phyloP scores from a whole-genome alignment of 306 rosid species.

The Dicorynia guianensis region DNA sequence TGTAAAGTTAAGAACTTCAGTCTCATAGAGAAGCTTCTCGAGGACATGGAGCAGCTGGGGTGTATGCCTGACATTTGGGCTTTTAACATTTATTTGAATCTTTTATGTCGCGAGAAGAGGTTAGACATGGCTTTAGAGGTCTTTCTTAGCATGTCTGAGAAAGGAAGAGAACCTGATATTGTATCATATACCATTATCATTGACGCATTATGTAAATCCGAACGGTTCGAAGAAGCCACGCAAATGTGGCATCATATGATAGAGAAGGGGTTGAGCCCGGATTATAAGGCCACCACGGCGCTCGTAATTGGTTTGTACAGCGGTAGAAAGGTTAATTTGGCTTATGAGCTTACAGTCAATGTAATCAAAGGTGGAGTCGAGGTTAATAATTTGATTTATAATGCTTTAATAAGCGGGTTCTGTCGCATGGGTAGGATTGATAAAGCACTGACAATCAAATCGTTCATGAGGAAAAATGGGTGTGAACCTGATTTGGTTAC shows the following conservation, averaged over 20 bases:
- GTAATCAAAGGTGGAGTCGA: constrained; percentile 60
- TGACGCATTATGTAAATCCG: constrained; percentile 71
- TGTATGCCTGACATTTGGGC: constrained; percentile 88
- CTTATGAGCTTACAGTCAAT: constrained; percentile 76
- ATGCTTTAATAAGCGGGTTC: constrained; percentile 80
- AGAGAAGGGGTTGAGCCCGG: constrained; percentile 63
- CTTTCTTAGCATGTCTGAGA: constrained; percentile 54
- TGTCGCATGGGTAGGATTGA: constrained; percentile 70
- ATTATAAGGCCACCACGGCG: constrained; percentile 65
- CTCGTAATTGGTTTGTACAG: constrained; percentile 82
- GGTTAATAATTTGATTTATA: constrained; percentile 65
- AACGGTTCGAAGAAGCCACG: constrained; percentile 57
- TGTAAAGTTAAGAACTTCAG: constrained; percentile 59
- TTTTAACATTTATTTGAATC: constrained; percentile 73
- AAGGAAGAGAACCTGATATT: constrained; percentile 75
- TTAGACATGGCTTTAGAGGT: constrained; percentile 58
- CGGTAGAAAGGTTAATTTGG: constrained; percentile 84
- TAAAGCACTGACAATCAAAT: constrained; percentile 72
- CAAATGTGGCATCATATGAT: constrained; percentile 67
- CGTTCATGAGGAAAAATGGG: constrained; percentile 75
- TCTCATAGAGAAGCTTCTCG: constrained; percentile 65
- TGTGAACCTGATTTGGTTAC: constrained; percentile 85
- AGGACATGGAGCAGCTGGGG: constrained; percentile 70
- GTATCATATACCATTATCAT: constrained; percentile 73
- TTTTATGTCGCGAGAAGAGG: constrained; percentile 61